Evolutionary conservation across 441 rosid species (phyloP).

Genomic region (Gossypium laxum): DNA sequence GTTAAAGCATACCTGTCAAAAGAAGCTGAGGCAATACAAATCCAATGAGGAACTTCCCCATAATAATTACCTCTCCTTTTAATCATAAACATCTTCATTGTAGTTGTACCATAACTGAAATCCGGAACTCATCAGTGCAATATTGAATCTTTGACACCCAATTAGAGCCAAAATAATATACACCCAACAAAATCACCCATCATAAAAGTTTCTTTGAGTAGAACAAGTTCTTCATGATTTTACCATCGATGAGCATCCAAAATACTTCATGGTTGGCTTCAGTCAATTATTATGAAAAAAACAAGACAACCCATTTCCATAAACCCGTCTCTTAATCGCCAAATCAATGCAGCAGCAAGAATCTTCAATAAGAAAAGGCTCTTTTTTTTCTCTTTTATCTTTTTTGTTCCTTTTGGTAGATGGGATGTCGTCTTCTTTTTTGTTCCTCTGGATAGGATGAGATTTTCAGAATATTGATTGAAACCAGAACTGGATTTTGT

Average conservation of each 20-base stretch:
- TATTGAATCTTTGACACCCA: constrained; percentile 5
- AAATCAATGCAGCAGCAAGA: neutral
- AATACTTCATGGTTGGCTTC: neutral
- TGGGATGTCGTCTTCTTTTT: neutral
- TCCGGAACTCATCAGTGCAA: neutral
- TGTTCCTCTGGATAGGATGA: neutral
- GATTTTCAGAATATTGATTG: neutral
- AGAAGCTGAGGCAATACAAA: constrained; percentile 41
- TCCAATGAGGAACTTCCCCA: constrained; percentile 37
- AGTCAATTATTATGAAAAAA: neutral
- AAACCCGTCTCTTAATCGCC: neutral
- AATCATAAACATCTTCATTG: constrained; percentile 11
- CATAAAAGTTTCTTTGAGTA: neutral
- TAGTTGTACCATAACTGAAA: constrained; percentile 2
- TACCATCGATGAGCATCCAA: neutral
- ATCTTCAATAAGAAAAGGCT: neutral
- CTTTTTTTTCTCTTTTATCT: neutral
- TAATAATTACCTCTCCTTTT: constrained; percentile 13
- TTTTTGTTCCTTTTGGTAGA: neutral
- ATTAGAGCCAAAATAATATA: neutral
- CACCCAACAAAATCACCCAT: neutral
- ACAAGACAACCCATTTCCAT: neutral
- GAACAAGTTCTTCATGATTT: neutral
- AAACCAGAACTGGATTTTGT: neutral
- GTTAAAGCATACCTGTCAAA: constrained; percentile 30